These are phyloP conservation scores for Dictyostelium intermedium DNA, from an alignment of 78 protist genomes.

Conservation along the genomic window DNA sequence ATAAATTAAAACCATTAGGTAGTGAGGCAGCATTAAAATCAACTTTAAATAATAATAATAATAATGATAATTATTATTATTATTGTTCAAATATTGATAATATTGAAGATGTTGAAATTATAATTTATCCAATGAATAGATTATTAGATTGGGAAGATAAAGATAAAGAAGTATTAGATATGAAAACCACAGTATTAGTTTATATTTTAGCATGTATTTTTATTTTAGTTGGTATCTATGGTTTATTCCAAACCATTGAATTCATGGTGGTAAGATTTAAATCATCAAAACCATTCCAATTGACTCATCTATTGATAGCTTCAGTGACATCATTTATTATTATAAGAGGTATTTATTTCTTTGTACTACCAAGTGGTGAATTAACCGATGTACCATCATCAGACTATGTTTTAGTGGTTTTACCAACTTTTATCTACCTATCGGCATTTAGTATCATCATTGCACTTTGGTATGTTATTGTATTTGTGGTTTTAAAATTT, in stretches of 20 bases:
- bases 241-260: background rate
- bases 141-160: background rate
- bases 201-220: constrained; percentile 13
- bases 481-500: background rate
- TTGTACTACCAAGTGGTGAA: constrained; percentile 19
- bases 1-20: background rate
- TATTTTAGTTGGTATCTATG: background rate
- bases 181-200: background rate
- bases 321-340: constrained; percentile 12
- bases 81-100: background rate
- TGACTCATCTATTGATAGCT: background rate
- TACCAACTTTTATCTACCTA: constrained; percentile 52
- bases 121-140: background rate
- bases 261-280: background rate
- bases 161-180: background rate
- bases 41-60: background rate
- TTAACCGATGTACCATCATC: background rate
- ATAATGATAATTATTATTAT: no score
- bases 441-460: constrained; percentile 15
- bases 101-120: background rate
- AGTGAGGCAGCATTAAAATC: background rate
- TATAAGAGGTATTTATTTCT: constrained; percentile 37
- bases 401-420: constrained; percentile 26
- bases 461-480: constrained; percentile 35
- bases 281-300: background rate